Evolutionary conservation across 768 basidiomycete species (phyloP).

Genomic region (Scleroderma citrinum): DNA sequence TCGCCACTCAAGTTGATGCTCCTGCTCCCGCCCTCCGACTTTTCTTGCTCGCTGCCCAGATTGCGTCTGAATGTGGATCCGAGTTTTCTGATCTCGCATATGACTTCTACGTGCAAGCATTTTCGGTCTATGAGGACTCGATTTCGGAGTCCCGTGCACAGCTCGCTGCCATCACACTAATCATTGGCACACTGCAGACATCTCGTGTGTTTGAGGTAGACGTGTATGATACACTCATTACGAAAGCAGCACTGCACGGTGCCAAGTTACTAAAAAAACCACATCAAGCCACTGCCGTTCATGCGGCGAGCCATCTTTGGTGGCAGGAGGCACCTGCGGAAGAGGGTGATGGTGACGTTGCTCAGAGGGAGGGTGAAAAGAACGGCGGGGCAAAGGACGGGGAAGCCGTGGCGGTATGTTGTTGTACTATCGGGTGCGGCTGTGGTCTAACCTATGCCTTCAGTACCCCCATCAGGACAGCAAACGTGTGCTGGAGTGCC

Average conservation of each 20-base stretch:
- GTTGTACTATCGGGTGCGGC: neutral
- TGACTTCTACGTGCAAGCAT: slow-evolving; percentile 96
- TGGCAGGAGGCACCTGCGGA: slow-evolving; percentile 73
- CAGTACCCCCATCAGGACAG: slow-evolving; percentile 89
- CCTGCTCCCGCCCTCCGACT: slow-evolving; percentile 89
- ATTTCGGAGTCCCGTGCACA: slow-evolving; percentile 96
- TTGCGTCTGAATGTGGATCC: slow-evolving; percentile 89
- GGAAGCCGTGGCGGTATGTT: slow-evolving; percentile 51
- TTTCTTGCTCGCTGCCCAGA: slow-evolving; percentile 93
- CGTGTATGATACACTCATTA: slow-evolving; percentile 96
- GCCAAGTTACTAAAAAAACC: slow-evolving; percentile 97
- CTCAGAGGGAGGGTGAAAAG: slow-evolving; percentile 19
- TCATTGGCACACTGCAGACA: slow-evolving; percentile 86
- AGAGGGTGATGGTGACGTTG: slow-evolving; percentile 32
- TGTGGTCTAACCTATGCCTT: neutral
- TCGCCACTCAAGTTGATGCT: slow-evolving; percentile 90
- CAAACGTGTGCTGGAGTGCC: slow-evolving; percentile 94
- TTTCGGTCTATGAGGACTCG: slow-evolving; percentile 95
- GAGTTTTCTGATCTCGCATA: slow-evolving; percentile 95
- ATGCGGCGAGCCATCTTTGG: slow-evolving; percentile 95
- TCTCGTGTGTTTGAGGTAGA: slow-evolving; percentile 90
- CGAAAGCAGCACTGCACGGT: slow-evolving; percentile 97
- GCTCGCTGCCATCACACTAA: slow-evolving; percentile 92
- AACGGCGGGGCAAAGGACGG: slow-evolving; percentile 33
- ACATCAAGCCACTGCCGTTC: slow-evolving; percentile 93